A percentile compares a stretch with the other conserved stretches of the same genome.
These are phyloP conservation scores for Penicillium sp. DNA, from an alignment of 2,329 filamentous ascomycete species.

Conservation along the genomic window DNA sequence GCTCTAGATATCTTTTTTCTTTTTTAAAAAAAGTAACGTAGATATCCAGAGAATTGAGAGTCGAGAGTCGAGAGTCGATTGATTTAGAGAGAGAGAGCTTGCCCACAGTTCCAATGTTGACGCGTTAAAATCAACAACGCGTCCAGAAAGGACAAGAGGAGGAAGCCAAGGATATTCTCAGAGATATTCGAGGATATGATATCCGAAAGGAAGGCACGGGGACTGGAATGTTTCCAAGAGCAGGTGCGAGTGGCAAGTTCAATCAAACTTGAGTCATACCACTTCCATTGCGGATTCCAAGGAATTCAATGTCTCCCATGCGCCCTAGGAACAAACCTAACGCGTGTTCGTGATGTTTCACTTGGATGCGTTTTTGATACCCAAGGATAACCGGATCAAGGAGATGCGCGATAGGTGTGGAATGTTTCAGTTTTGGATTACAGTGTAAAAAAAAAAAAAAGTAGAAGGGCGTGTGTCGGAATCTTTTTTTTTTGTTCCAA, in stretches of 20 bases:
- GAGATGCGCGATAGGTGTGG: slow-evolving; percentile 2
- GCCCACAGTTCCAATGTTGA: neutral
- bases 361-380: neutral
- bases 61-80: neutral
- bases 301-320: slow-evolving; percentile 8
- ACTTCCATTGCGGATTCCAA: slow-evolving; percentile 6
- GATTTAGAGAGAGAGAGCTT: neutral
- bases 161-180: neutral
- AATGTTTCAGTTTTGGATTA: slow-evolving; percentile 14
- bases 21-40: neutral
- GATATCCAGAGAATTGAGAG: neutral
- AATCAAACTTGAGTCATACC: slow-evolving; percentile 5
- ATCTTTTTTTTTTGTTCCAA: neutral
- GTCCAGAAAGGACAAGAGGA: neutral
- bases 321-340: slow-evolving; percentile 3
- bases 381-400: neutral
- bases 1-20: neutral
- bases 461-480: neutral
- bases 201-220: slow-evolving; percentile 1
- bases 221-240: slow-evolving; percentile 6
- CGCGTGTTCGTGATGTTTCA: neutral
- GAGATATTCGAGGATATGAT: neutral
- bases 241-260: slow-evolving; percentile 6
- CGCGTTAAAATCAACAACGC: slow-evolving; percentile 4
- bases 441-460: neutral